These are phyloP conservation scores for Colletotrichum kahawae DNA, from an alignment of 2,329 filamentous ascomycete genomes.

Conservation along the genomic window DNA sequence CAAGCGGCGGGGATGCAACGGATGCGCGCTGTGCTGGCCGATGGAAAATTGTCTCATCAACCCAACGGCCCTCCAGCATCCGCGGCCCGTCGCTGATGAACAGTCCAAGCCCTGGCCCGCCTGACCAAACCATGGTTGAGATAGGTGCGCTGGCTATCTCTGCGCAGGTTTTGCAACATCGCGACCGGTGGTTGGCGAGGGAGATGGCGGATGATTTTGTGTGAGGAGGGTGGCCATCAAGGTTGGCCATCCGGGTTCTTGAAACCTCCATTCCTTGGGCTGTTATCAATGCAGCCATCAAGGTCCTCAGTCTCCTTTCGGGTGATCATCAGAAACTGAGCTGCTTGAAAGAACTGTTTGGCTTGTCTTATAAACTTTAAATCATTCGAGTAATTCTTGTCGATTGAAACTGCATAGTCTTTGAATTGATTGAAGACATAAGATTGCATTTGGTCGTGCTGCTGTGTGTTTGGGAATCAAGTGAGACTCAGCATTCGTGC, in stretches of 20 bases:
- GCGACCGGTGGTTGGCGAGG: neutral
- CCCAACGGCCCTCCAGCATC: neutral
- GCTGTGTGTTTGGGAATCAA: neutral
- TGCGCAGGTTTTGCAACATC: neutral
- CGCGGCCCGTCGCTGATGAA: neutral
- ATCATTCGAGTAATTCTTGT: neutral
- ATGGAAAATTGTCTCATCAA: slow-evolving; percentile 9
- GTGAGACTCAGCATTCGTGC: neutral
- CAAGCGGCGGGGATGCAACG: neutral
- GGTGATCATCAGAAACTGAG: neutral
- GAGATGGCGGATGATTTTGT: neutral
- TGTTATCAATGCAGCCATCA: slow-evolving; percentile 19
- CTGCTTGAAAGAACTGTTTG: neutral
- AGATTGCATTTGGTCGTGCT: neutral
- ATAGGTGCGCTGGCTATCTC: slow-evolving; percentile 2
- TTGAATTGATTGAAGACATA: neutral
- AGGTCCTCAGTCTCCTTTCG: slow-evolving; percentile 8
- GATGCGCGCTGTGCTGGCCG: neutral
- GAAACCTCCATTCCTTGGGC: neutral
- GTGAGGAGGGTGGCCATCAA: slow-evolving; percentile 12
- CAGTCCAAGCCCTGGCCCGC: neutral
- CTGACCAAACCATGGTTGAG: neutral
- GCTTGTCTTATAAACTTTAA: neutral
- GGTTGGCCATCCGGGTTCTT: slow-evolving; percentile 23
- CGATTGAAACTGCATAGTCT: neutral